Conservation (phyloP, 164 flowering plant species). For the Kingdonia uniflora region DNA sequence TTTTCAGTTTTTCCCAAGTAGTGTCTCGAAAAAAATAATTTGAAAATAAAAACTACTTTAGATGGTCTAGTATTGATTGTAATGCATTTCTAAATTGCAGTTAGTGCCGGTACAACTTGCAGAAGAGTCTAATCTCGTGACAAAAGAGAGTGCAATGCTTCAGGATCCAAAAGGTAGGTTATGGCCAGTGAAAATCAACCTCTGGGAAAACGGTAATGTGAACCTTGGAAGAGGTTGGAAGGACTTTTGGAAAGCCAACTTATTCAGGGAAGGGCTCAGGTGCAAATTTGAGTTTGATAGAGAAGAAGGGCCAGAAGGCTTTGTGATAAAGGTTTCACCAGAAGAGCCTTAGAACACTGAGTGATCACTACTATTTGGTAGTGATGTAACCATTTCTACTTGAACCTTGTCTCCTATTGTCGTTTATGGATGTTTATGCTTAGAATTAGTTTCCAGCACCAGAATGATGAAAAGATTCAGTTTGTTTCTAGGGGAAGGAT, state of each 20-base stretch:
- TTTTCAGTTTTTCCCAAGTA: neutral
- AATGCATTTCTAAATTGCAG: neutral
- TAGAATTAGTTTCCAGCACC: too few relatives aligned
- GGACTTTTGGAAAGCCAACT: neutral
- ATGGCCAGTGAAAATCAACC: neutral
- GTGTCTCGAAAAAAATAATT: neutral
- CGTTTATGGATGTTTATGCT: too few relatives aligned
- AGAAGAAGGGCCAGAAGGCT: too few relatives aligned
- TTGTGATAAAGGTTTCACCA: too few relatives aligned
- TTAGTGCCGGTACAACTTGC: neutral
- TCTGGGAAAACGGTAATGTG: neutral
- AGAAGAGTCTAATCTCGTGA: neutral
- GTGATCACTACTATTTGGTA: too few relatives aligned
- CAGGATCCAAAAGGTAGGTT: neutral
- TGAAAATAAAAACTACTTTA: neutral
- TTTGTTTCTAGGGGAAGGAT: too few relatives aligned
- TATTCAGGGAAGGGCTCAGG: too few relatives aligned
- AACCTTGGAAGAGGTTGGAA: neutral
- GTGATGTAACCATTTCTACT: too few relatives aligned
- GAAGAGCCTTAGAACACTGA: too few relatives aligned
- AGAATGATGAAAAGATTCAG: too few relatives aligned
- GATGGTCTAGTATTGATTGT: neutral
- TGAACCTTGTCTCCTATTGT: too few relatives aligned
- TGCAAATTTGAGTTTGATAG: too few relatives aligned
- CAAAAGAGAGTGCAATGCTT: neutral